phyloP scores from a whole-genome alignment of 2,329 filamentous ascomycete genomes.

The Aspergillus sp. region DNA sequence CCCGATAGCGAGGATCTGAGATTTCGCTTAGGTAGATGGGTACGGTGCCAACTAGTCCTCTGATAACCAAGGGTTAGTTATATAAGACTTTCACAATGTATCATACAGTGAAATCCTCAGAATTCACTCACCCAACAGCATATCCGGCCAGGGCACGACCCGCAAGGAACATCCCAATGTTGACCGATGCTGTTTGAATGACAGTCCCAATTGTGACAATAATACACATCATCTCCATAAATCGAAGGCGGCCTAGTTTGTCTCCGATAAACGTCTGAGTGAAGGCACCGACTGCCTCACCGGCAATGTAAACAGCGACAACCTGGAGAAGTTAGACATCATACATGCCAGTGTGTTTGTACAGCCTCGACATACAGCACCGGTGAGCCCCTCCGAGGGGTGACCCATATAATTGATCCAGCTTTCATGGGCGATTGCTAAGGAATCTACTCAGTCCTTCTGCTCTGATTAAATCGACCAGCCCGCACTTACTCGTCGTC shows the following conservation, averaged over 20 bases:
- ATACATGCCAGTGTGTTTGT: too few relatives aligned
- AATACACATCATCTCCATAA: slow-evolving; percentile 52
- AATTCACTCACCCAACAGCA: slow-evolving; percentile 38
- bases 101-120: too few relatives aligned
- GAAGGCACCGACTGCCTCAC: slow-evolving; percentile 53
- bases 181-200: slow-evolving; percentile 52
- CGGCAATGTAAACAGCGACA: slow-evolving; percentile 56
- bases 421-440: slow-evolving; percentile 55
- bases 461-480: background rate
- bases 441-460: background rate
- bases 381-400: slow-evolving; percentile 52
- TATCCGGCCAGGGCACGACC: slow-evolving; percentile 46
- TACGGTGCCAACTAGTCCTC: slow-evolving; percentile 48
- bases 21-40: slow-evolving; percentile 55
- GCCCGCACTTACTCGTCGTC: slow-evolving; percentile 47
- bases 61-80: slow-evolving; percentile 11
- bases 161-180: slow-evolving; percentile 52
- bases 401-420: slow-evolving; percentile 57
- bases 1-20: slow-evolving; percentile 44
- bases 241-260: slow-evolving; percentile 48
- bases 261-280: slow-evolving; percentile 52
- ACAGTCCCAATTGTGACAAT: slow-evolving; percentile 51
- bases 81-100: too few relatives aligned
- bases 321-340: slow-evolving; percentile 29
- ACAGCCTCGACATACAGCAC: slow-evolving; percentile 37